phyloP scores from a whole-genome alignment of 768 basidiomycete species.

The Phanerochaete carnosa region DNA sequence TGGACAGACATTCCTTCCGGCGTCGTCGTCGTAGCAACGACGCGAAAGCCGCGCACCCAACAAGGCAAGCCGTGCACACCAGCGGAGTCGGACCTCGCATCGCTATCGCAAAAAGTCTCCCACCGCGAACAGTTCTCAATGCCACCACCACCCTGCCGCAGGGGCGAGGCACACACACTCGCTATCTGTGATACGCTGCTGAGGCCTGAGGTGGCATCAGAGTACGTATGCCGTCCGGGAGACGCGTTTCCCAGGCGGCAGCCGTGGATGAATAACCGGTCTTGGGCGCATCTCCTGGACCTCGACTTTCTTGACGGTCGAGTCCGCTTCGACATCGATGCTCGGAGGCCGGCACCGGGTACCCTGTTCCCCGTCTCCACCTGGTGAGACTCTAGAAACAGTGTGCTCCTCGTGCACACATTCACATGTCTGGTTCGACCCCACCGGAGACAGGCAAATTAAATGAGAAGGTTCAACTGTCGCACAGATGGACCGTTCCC shows the following conservation, averaged over 20 bases:
- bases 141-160: neutral
- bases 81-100: neutral
- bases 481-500: neutral
- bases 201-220: neutral
- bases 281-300: neutral
- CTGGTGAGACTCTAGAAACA: neutral
- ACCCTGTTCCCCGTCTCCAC: neutral
- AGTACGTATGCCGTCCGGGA: neutral
- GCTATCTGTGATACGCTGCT: neutral
- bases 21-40: constrained; percentile 1
- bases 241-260: neutral
- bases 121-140: neutral
- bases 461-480: neutral
- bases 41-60: neutral
- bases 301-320: neutral
- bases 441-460: neutral
- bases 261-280: neutral
- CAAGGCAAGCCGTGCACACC: neutral
- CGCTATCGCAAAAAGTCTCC: neutral
- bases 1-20: neutral
- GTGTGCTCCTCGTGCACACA: neutral
- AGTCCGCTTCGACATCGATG: neutral
- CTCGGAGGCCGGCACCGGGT: constrained; percentile 1
- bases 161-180: neutral
- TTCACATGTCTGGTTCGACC: neutral